These are phyloP conservation scores for Trichoderma brevicompactum DNA, from an alignment of 2,329 filamentous ascomycete species.

Conservation along the genomic window DNA sequence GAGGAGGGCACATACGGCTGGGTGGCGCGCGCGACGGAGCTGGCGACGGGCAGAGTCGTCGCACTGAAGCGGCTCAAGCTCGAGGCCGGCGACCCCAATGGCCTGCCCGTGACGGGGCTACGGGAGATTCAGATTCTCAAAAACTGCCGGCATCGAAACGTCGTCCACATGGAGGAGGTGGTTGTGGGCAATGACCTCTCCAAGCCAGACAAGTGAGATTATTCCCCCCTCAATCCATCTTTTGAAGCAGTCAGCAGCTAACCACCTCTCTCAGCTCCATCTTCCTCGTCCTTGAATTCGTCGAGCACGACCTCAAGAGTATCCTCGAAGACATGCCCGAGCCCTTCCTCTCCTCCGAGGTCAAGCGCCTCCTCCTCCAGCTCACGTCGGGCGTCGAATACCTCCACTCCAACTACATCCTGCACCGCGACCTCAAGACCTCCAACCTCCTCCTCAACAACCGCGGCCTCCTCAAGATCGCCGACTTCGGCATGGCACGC, in stretches of 20 bases:
- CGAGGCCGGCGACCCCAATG: conserved; percentile 71
- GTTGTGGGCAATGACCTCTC: conserved; percentile 70
- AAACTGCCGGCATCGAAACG: conserved; percentile 78
- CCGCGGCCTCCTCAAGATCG: conserved; percentile 90
- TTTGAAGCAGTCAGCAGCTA: neutral
- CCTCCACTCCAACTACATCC: conserved; percentile 86
- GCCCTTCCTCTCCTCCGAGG: conserved; percentile 88
- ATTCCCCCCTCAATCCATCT: no score
- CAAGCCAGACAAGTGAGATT: conserved; percentile 56
- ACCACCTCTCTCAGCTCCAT: conserved; percentile 60
- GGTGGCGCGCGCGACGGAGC: conserved; percentile 82
- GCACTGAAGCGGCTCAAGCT: conserved; percentile 94
- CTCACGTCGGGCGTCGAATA: conserved; percentile 80
- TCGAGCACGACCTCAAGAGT: conserved; percentile 95
- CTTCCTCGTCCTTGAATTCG: conserved; percentile 94
- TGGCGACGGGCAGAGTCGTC: conserved; percentile 75
- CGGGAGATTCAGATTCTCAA: conserved; percentile 92
- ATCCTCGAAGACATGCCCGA: conserved; percentile 93
- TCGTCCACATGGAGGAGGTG: conserved; percentile 82
- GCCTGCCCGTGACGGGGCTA: conserved; percentile 88
- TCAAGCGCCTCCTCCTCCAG: conserved; percentile 87
- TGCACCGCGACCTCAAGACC: conserved; percentile 92
- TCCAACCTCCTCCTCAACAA: conserved; percentile 95
- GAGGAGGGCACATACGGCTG: conserved; percentile 97
- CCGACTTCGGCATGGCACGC: conserved; percentile 97